These are phyloP conservation scores for Aspergillus latus DNA, from an alignment of 2,329 filamentous ascomycete species.

Conservation along the genomic window DNA sequence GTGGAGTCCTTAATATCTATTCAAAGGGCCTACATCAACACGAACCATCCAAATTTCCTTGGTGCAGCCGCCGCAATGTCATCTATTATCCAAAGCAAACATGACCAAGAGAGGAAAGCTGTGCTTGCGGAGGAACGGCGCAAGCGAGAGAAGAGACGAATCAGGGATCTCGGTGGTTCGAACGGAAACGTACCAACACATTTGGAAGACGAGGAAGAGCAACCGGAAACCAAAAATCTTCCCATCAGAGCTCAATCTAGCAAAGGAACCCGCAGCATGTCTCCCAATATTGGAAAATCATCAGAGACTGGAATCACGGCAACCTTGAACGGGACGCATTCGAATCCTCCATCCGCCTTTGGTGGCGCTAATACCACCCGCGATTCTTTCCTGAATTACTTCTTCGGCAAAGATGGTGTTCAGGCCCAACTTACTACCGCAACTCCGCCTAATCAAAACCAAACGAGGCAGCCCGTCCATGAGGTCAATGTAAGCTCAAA, in stretches of 20 bases:
- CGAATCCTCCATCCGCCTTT: slow-evolving; percentile 62
- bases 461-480: slow-evolving; percentile 68
- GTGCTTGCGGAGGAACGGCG: slow-evolving; percentile 79
- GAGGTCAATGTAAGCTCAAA: slow-evolving; percentile 84
- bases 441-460: slow-evolving; percentile 42
- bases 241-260: slow-evolving; percentile 61
- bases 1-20: slow-evolving; percentile 97
- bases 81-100: slow-evolving; percentile 89
- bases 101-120: slow-evolving; percentile 85
- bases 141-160: slow-evolving; percentile 75
- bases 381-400: slow-evolving; percentile 97
- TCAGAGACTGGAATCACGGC: slow-evolving; percentile 67
- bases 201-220: slow-evolving; percentile 66
- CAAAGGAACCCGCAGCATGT: slow-evolving; percentile 73
- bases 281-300: slow-evolving; percentile 66
- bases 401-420: slow-evolving; percentile 86
- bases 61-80: slow-evolving; percentile 97
- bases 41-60: slow-evolving; percentile 97
- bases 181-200: slow-evolving; percentile 65
- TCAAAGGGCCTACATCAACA: slow-evolving; percentile 98
- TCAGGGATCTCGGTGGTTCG: slow-evolving; percentile 75
- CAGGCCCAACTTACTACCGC: slow-evolving; percentile 48
- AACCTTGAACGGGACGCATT: slow-evolving; percentile 65
- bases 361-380: slow-evolving; percentile 64
- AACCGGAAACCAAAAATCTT: slow-evolving; percentile 54